phyloP scores from a whole-genome alignment of 179 eudicot species.

The Beta macrorhiza region DNA sequence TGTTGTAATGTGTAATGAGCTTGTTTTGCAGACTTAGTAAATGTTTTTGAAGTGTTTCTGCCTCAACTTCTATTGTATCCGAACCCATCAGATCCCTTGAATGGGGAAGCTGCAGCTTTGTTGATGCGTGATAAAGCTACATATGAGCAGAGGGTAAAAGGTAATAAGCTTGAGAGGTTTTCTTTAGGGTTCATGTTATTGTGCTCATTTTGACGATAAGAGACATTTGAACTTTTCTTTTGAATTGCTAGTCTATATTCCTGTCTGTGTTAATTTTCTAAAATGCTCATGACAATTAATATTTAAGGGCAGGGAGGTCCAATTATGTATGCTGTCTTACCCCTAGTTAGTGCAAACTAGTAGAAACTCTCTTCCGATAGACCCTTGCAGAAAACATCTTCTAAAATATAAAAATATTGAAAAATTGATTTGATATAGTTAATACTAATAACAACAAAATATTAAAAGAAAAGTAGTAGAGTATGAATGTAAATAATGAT shows the following conservation, averaged over 20 bases:
- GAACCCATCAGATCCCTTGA: conserved; percentile 50
- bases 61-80: conserved; percentile 52
- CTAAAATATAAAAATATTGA: not conserved
- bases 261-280: not conserved
- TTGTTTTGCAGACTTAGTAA: conserved; percentile 37
- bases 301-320: not conserved
- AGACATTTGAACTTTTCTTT: conserved; percentile 10
- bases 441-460: too few species aligned
- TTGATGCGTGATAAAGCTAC: conserved; percentile 47
- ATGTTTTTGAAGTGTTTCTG: conserved; percentile 49
- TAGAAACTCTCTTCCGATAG: not conserved
- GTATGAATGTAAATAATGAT: not conserved
- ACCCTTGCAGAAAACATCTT: not conserved
- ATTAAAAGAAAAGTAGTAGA: not conserved
- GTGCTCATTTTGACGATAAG: not conserved
- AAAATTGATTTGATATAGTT: not conserved
- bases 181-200: not conserved
- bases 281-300: not conserved
- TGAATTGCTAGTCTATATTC: not conserved
- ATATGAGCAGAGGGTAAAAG: conserved; percentile 47
- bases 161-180: conserved; percentile 23
- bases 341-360: not conserved
- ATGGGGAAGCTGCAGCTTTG: conserved; percentile 48
- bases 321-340: not conserved
- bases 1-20: conserved; percentile 10